Evolutionary conservation across 106 monocot genomes (phyloP), one percentile per base, ranked within the genome.

Genomic region (Narthecium ossifragum): DNA sequence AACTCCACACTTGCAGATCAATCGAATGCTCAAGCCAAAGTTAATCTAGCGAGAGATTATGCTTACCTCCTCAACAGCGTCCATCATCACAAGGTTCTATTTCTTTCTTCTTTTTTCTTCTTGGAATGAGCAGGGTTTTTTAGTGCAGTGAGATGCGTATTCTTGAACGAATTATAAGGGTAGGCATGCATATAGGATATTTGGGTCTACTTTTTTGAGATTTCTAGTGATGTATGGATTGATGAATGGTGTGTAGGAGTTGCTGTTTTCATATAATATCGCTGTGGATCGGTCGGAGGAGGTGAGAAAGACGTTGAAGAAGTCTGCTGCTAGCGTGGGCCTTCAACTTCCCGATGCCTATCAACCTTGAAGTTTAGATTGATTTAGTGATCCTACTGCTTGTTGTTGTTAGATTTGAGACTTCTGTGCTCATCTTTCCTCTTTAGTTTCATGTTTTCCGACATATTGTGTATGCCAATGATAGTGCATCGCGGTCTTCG

Each of bases 271-370:
- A 6, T 93, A 93, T 53, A 93, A 88, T 46, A 88, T 93, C 57
- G 82, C 85, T 32, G 88, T 88, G 57, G 93, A 93, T 67, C 78
- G 88, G 24, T 66, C 88, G 9, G 81, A 85, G 41, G 93, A 93
- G 59, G 67, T 82, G 82, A 88, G 72, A 66, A 88, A 85, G 67
- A 72, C 70, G 28, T 41, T 88, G 27, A 75, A 66, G 8, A 85
- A 78, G 78, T 93, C 93, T 46, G 93, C 93, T 53, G 88, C 88
- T 8, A 93, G 93, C 45, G 93, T 93, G 24, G 93, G 88, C n/a
- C 92, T 93, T 63, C 77, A 56, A 38, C 81, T 88, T 69, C 92
- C 92, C 48, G 84, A 85, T 67, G 81, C 76, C 28, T 88, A 85
- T 69, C 78, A 82, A 43, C 76, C 78, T 46, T 93, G 64, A 86